Conservation (phyloP, 331 rosid genomes). For the Cucumis variabilis region DNA sequence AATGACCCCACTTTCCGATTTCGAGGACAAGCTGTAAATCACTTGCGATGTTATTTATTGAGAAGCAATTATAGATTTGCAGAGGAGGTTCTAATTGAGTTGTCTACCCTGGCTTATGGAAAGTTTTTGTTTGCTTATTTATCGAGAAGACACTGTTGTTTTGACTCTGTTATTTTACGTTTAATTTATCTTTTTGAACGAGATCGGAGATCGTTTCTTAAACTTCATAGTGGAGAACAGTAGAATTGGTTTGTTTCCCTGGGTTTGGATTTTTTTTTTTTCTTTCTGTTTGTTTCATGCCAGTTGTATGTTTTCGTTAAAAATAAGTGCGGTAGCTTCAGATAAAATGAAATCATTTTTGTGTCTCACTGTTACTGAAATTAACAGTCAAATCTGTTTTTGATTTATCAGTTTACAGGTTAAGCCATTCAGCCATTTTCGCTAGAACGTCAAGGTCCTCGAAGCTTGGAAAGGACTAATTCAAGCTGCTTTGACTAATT, state of each 20-base stretch:
- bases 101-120: neutral
- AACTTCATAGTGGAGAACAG: neutral
- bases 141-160: neutral
- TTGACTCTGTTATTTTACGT: neutral
- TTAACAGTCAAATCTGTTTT: neutral
- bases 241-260: neutral
- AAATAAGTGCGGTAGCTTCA: neutral
- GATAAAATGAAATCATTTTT: neutral
- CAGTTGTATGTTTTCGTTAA: neutral
- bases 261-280: neutral
- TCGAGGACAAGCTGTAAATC: slow-evolving; percentile 25
- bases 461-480: neutral
- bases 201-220: neutral
- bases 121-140: neutral
- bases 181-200: neutral
- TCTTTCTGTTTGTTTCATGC: neutral
- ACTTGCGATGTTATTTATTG: neutral
- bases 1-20: slow-evolving; percentile 20
- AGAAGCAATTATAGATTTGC: neutral
- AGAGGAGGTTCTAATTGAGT: slow-evolving; percentile 5
- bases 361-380: neutral
- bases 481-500: neutral
- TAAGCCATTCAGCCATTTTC: neutral
- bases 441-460: too few relatives aligned
- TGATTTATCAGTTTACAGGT: neutral